phyloP scores from a whole-genome alignment of 1,139 yeast genomes.

The Saccharomyces hybrid region DNA sequence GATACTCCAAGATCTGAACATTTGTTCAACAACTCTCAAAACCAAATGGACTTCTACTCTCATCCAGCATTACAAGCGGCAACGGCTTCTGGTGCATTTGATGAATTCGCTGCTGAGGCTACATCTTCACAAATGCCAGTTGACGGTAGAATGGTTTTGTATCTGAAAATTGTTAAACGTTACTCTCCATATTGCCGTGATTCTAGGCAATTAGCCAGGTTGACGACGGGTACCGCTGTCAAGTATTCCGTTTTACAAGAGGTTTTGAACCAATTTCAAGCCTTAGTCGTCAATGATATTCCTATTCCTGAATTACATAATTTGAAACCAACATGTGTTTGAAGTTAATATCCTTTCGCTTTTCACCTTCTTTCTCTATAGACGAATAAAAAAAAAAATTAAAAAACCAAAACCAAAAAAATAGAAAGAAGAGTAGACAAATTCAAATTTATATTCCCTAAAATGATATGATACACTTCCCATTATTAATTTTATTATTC shows the following conservation, averaged over 20 bases:
- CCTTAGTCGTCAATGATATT: conserved; percentile 34
- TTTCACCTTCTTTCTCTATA: background rate
- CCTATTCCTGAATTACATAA: conserved; percentile 35
- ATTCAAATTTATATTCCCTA: background rate
- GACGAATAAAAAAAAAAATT: background rate
- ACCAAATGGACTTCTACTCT: conserved; percentile 24
- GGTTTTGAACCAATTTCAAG: conserved; percentile 34
- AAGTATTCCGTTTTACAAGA: conserved; percentile 36
- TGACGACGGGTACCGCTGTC: conserved; percentile 37
- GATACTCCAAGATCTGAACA: background rate
- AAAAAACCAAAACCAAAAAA: no score
- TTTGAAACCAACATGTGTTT: conserved; percentile 21
- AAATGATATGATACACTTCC: background rate
- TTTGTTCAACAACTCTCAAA: conserved; percentile 10
- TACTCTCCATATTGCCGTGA: conserved; percentile 45
- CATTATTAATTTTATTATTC: background rate
- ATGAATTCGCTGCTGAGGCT: conserved; percentile 20
- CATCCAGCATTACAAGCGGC: conserved; percentile 34
- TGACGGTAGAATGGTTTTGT: conserved; percentile 45
- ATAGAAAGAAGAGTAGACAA: background rate
- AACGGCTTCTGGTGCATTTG: conserved; percentile 34
- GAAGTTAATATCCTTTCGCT: conserved; percentile 1
- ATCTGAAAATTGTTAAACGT: conserved; percentile 49
- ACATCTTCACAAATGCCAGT: conserved; percentile 14
- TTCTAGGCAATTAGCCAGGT: conserved; percentile 37